Evolutionary conservation across 2,329 filamentous ascomycete species (phyloP).

Genomic region (Alternaria novae-zelandiae): DNA sequence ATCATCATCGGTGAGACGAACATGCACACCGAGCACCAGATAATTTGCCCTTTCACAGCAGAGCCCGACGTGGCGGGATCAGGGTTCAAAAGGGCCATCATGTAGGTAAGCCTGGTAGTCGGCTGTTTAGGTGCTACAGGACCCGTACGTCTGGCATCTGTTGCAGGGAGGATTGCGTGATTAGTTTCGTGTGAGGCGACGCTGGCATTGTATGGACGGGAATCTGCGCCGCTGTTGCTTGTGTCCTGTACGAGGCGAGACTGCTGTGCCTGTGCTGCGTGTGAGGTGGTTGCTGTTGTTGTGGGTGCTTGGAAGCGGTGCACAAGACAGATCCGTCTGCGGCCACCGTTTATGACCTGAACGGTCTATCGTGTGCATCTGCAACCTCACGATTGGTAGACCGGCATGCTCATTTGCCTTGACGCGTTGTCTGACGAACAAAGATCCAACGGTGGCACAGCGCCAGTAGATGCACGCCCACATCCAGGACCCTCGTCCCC

Average conservation of each 20-base stretch:
- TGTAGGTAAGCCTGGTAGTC: constrained; percentile 6
- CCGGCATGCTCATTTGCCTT: neutral
- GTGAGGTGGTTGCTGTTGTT: neutral
- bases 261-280: neutral
- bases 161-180: constrained; percentile 10
- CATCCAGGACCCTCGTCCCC: constrained; percentile 14
- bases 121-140: constrained; percentile 5
- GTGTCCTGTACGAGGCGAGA: neutral
- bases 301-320: constrained; percentile 5
- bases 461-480: constrained; percentile 4
- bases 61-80: constrained; percentile 35
- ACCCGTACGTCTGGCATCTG: constrained; percentile 1
- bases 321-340: neutral
- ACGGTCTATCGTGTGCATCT: neutral
- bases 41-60: constrained; percentile 19
- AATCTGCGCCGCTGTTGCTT: neutral
- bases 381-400: neutral
- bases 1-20: constrained; percentile 20
- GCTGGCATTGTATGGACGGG: neutral
- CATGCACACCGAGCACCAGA: constrained; percentile 14
- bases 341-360: neutral
- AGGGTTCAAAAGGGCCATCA: constrained; percentile 7
- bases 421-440: constrained; percentile 6
- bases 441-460: constrained; percentile 8
- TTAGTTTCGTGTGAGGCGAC: constrained; percentile 2